Percentiles rank a stretch among this genome's conserved stretches.
These are phyloP conservation scores for Drechslerella coelobrocha DNA, from an alignment of 2,329 filamentous ascomycete genomes.

Conservation along the genomic window DNA sequence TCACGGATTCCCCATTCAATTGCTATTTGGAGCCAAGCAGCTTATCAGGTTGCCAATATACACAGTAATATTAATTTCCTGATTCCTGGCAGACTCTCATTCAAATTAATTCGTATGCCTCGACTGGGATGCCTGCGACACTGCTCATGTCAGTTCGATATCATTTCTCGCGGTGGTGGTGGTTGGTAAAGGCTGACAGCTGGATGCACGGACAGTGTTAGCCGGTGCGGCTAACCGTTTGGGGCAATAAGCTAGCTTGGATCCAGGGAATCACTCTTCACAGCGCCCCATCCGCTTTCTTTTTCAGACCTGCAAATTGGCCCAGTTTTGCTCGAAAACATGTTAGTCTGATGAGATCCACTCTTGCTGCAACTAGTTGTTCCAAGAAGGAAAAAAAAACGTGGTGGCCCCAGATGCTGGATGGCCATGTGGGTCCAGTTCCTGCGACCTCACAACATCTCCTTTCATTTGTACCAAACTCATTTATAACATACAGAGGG, in stretches of 20 bases:
- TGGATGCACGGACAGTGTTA: conserved; percentile 46
- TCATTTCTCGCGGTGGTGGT: conserved; percentile 26
- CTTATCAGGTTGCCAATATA: conserved; percentile 6
- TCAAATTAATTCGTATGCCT: conserved; percentile 30
- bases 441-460: conserved; percentile 44
- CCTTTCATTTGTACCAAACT: conserved; percentile 33
- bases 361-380: conserved; percentile 16
- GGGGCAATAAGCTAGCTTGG: conserved; percentile 27
- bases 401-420: conserved; percentile 26
- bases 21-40: too few relatives aligned
- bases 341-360: conserved; percentile 20
- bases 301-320: conserved; percentile 41
- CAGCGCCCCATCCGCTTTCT: conserved; percentile 25
- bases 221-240: conserved; percentile 31
- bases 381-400: conserved; percentile 49
- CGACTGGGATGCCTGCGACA: conserved; percentile 24
- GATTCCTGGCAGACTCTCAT: conserved; percentile 20
- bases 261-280: conserved; percentile 42
- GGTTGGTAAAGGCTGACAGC: conserved; percentile 49
- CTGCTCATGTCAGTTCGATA: conserved; percentile 29
- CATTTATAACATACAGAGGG: conserved; percentile 45
- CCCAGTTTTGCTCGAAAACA: conserved; percentile 31
- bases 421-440: conserved; percentile 43
- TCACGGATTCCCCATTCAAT: too few relatives aligned
- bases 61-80: conserved; percentile 38